A percentile compares a stretch with the other conserved stretches of the same genome.
phyloP scores from a whole-genome alignment of 148 eudicot species.

The Chenopodium quinoa region DNA sequence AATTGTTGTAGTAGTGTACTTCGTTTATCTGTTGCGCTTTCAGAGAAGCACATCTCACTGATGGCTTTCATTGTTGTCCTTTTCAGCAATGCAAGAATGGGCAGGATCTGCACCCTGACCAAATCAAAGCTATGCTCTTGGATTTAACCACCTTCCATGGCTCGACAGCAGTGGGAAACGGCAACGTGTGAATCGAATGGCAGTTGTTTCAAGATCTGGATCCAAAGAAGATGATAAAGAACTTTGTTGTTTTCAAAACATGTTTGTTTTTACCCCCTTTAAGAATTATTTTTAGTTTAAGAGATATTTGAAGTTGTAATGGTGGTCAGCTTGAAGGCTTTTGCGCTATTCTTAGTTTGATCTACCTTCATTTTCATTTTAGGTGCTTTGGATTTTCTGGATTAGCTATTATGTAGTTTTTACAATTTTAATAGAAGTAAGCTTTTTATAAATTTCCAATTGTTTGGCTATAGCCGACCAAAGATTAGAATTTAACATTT shows the following conservation, averaged over 20 bases:
- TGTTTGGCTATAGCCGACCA: neutral
- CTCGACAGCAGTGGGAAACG: conserved; percentile 19
- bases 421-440: neutral
- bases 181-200: conserved; percentile 24
- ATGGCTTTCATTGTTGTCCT: neutral
- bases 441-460: neutral
- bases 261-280: neutral
- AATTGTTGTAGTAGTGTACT: neutral
- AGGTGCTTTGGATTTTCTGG: neutral
- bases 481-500: no score
- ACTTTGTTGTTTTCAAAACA: neutral
- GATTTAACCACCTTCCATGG: conserved; percentile 80
- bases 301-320: conserved; percentile 9
- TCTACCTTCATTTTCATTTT: neutral
- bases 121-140: conserved; percentile 73
- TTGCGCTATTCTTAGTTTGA: neutral
- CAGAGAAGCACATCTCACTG: neutral
- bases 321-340: conserved; percentile 1
- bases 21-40: neutral
- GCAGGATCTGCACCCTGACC: conserved; percentile 80
- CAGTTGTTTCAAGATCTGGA: neutral
- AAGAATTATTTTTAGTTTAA: conserved; percentile 6
- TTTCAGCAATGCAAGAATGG: conserved; percentile 89
- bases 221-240: conserved; percentile 4
- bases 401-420: neutral